These are phyloP conservation scores for Taxawa tesnikishii DNA, from an alignment of 2,329 filamentous ascomycete genomes.

Conservation along the genomic window DNA sequence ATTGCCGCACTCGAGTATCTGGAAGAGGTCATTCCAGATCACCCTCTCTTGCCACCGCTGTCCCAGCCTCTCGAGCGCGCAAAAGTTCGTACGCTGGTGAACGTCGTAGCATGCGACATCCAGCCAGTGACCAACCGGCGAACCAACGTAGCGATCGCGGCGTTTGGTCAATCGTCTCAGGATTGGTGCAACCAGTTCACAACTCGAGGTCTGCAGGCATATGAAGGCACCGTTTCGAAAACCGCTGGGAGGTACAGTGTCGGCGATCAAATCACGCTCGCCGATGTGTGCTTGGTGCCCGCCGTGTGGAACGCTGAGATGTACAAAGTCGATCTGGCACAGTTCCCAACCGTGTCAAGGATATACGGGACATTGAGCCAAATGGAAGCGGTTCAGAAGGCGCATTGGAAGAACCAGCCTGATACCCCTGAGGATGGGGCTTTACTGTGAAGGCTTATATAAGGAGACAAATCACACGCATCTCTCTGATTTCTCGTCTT, in stretches of 20 bases:
- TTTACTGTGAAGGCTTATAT: too few species aligned
- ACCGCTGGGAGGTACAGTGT: constrained; percentile 41
- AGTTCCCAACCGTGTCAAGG: constrained; percentile 34
- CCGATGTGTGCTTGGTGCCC: constrained; percentile 47
- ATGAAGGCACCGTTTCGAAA: constrained; percentile 32
- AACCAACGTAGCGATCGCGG: constrained; percentile 37
- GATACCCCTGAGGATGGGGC: constrained; percentile 37
- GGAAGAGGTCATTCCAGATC: constrained; percentile 39
- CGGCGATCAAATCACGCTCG: constrained; percentile 43
- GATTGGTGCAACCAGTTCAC: constrained; percentile 42
- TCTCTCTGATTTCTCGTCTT: too few species aligned
- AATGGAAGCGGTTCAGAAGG: constrained; percentile 39
- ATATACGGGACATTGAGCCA: constrained; percentile 35
- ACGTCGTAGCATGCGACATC: constrained; percentile 44
- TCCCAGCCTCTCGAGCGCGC: constrained; percentile 33
- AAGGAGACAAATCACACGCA: too few species aligned
- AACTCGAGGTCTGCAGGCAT: constrained; percentile 41
- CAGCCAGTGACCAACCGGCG: constrained; percentile 50
- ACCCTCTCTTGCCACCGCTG: constrained; percentile 32
- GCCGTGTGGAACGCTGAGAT: constrained; percentile 46
- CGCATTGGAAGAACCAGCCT: constrained; percentile 41
- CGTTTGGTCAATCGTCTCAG: constrained; percentile 29
- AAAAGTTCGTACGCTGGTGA: constrained; percentile 38
- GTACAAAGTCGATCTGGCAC: constrained; percentile 39
- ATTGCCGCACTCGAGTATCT: constrained; percentile 50